Evolutionary conservation across 2,329 filamentous ascomycete species (phyloP), one percentile per base, ranked within the genome.

Genomic region (Aspergillus caelatus): DNA sequence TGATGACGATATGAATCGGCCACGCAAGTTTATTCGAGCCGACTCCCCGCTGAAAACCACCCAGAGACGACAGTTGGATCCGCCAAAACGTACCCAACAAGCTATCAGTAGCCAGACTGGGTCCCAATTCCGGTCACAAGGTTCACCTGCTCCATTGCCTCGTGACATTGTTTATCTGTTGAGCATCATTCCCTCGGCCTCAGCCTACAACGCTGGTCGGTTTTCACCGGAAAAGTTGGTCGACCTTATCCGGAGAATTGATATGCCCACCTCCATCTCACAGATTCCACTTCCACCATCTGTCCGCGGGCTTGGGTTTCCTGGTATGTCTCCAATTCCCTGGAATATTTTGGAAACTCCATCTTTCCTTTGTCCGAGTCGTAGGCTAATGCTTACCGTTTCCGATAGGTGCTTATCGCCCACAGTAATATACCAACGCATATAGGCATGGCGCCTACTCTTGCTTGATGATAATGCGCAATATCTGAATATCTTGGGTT

Each of bases 21-120:
- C 93, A 1, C 91, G 94, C 70, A 97, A 98, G 77, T 85, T 97
- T 58, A 87, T 90, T 56, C 89, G 96, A 52, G 94, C 91, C n/a
- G 93, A 92, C 62, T 98, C 94, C 6, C 95, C 96, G 0, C 84
- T 98, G 43, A 99, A 98, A 76, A 93, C 93, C 16, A 92, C 92
- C 1, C 93, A 94, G 43, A 92, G 93, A 30, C 89, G 94, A 61
- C 89, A 94, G 41, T 84, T 96, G 26, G 92, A 95, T 71, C 91
- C 95, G 74, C 89, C 92, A 66, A 84, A 84, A 62, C 80, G 83
- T 53, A 80, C 82, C 10, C 74, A 74, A 39, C 75, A 72, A 32
- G 62, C 72, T 21, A 76, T 78, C 54, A 72, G 71, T 50, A 65
- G 69, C 19, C 70, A 71, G 56, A 58, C 63, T 36, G 68, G 70